These are phyloP conservation scores for Lolium multiflorum DNA, from an alignment of 176 grass and related monocot species.

Conservation along the genomic window DNA sequence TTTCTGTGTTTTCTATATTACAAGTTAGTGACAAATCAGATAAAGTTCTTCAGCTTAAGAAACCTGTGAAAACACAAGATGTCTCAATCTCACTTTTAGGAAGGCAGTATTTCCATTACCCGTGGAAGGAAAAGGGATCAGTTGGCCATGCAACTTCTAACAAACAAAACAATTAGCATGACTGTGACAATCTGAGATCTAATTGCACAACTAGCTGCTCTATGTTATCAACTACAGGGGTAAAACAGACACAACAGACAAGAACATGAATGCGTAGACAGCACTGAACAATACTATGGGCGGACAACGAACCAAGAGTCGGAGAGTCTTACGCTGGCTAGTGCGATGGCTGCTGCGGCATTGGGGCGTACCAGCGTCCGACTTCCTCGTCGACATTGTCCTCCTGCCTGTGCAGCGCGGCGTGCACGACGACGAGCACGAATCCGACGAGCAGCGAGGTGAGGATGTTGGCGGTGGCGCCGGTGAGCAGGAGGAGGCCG, in stretches of 20 bases:
- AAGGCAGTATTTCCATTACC: conserved; percentile 14
- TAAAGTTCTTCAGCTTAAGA: background rate
- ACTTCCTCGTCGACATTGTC: conserved; percentile 63
- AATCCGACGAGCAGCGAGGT: conserved; percentile 64
- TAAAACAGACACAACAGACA: too few relatives aligned
- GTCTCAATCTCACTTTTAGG: conserved; percentile 25
- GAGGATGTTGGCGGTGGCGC: conserved; percentile 73
- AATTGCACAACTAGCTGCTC: background rate
- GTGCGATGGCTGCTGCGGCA: conserved; percentile 38
- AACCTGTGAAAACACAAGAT: background rate
- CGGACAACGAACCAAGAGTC: background rate
- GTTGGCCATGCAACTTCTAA: conserved; percentile 22
- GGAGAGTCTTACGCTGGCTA: conserved; percentile 42
- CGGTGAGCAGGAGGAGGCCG: conserved; percentile 69
- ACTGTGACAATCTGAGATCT: background rate
- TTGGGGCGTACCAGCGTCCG: conserved; percentile 64
- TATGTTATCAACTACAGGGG: background rate
- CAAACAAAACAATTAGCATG: background rate
- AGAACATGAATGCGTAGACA: background rate
- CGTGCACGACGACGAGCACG: conserved; percentile 66
- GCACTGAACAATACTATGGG: conserved; percentile 6
- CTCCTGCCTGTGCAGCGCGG: conserved; percentile 57
- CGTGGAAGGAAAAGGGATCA: background rate
- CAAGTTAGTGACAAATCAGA: background rate
- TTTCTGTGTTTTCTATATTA: background rate